phyloP scores from a whole-genome alignment of 768 basidiomycete species.

The Mycena venus region DNA sequence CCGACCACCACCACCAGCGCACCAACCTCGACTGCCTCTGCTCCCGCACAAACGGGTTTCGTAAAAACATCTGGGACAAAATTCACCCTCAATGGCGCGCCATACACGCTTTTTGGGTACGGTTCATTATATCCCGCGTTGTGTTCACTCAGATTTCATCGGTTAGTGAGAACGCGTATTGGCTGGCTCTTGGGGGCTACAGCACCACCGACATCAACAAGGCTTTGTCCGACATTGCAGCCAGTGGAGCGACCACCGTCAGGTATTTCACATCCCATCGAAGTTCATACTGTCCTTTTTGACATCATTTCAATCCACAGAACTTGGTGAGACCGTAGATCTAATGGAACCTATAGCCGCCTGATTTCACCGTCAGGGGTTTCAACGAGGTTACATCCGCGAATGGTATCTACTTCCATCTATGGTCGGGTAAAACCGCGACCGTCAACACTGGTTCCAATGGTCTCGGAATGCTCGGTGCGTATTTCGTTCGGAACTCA shows the following conservation, averaged over 20 bases:
- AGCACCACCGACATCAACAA: constrained; percentile 62
- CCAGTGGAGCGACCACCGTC: constrained; percentile 64
- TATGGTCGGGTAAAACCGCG: constrained; percentile 62
- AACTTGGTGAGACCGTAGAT: no score
- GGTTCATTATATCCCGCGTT: not conserved
- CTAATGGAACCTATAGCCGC: not conserved
- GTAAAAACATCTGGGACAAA: constrained; percentile 57
- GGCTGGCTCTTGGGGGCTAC: constrained; percentile 64
- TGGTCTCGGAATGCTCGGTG: constrained; percentile 67
- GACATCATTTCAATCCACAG: no score
- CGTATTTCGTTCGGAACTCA: not conserved
- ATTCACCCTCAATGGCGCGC: constrained; percentile 53
- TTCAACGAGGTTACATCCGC: constrained; percentile 67
- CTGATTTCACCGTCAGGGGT: no score
- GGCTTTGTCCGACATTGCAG: constrained; percentile 65
- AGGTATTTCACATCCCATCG: no score
- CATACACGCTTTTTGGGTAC: constrained; percentile 57
- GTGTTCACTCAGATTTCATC: not conserved
- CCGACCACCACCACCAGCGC: no score
- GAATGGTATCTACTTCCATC: constrained; percentile 61
- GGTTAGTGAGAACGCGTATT: constrained; percentile 64
- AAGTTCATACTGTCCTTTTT: no score
- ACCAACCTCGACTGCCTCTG: constrained; percentile 30
- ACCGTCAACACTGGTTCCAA: constrained; percentile 69
- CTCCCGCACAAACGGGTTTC: constrained; percentile 36